phyloP scores from a whole-genome alignment of 2,329 filamentous ascomycete species.

The Alternaria consortialis region DNA sequence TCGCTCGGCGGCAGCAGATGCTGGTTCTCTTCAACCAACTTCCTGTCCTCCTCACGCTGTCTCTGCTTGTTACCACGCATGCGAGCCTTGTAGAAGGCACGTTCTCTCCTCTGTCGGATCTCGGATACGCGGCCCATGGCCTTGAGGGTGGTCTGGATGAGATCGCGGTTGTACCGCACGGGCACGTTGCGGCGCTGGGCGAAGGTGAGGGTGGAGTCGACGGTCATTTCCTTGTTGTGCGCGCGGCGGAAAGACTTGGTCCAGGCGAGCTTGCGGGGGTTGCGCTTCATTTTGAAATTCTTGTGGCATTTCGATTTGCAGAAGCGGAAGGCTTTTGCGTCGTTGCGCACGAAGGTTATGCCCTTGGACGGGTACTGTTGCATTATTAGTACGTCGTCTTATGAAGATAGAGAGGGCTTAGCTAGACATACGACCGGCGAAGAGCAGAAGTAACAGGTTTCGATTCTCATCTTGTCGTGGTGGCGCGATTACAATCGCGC shows the following conservation, averaged over 20 bases:
- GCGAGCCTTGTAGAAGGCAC: conserved; percentile 91
- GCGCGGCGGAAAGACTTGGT: conserved; percentile 49
- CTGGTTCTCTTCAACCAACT: conserved; percentile 89
- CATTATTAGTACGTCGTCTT: conserved; percentile 3
- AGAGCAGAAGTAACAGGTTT: conserved; percentile 69
- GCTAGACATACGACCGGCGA: conserved; percentile 55
- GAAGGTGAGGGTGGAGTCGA: conserved; percentile 93
- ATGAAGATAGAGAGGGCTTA: not conserved
- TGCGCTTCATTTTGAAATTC: conserved; percentile 96
- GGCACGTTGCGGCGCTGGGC: conserved; percentile 92
- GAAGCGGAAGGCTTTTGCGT: conserved; percentile 72
- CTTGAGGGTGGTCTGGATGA: conserved; percentile 84
- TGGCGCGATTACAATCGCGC: conserved; percentile 8
- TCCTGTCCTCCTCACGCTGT: conserved; percentile 80
- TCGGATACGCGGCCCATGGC: conserved; percentile 92
- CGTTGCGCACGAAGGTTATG: conserved; percentile 67
- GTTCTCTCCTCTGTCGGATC: conserved; percentile 83
- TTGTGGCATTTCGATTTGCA: conserved; percentile 68
- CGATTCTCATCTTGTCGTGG: conserved; percentile 47
- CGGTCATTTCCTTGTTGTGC: conserved; percentile 73
- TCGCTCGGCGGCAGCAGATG: conserved; percentile 78
- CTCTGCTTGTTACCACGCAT: conserved; percentile 90
- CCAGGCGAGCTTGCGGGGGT: conserved; percentile 64
- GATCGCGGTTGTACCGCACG: conserved; percentile 93
- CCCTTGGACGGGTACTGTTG: conserved; percentile 43